Conservation (phyloP, 2,329 filamentous ascomycete species). For the Esteya vermicola region DNA sequence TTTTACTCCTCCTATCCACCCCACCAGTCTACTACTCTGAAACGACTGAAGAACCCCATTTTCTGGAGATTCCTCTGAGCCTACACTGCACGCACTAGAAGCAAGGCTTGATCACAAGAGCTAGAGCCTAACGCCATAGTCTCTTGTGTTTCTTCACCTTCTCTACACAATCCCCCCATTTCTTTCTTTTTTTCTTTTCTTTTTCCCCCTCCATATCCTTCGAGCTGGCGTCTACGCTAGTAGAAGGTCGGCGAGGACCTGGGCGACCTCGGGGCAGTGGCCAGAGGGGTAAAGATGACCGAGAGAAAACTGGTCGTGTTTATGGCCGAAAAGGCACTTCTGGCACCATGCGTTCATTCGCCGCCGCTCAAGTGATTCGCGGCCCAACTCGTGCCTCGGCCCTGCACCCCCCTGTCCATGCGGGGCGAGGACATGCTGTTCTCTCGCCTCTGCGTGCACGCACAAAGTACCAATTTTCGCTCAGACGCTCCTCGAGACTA, state of each 20-base stretch:
- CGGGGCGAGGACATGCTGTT: neutral
- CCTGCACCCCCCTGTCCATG: slow-evolving; percentile 2
- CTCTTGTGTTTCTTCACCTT: neutral
- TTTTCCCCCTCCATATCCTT: neutral
- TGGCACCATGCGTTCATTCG: neutral
- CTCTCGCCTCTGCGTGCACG: slow-evolving; percentile 1
- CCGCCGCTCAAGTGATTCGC: slow-evolving; percentile 1
- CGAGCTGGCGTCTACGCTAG: neutral
- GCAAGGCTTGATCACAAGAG: no score
- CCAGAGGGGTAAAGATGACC: no score
- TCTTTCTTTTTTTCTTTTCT: neutral
- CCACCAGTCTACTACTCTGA: no score
- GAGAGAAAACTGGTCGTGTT: no score
- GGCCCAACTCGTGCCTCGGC: neutral
- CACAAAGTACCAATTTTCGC: neutral
- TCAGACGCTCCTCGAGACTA: slow-evolving; percentile 7
- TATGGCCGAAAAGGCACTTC: neutral
- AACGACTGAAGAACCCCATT: no score
- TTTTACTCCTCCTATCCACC: no score
- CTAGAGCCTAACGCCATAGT: no score
- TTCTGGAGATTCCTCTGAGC: no score
- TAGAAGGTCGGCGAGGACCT: neutral
- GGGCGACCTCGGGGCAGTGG: neutral
- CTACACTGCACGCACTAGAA: no score
- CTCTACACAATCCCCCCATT: neutral